Evolutionary conservation across 2,329 filamentous ascomycete species (phyloP).

Genomic region (Epicoccum nigrum): DNA sequence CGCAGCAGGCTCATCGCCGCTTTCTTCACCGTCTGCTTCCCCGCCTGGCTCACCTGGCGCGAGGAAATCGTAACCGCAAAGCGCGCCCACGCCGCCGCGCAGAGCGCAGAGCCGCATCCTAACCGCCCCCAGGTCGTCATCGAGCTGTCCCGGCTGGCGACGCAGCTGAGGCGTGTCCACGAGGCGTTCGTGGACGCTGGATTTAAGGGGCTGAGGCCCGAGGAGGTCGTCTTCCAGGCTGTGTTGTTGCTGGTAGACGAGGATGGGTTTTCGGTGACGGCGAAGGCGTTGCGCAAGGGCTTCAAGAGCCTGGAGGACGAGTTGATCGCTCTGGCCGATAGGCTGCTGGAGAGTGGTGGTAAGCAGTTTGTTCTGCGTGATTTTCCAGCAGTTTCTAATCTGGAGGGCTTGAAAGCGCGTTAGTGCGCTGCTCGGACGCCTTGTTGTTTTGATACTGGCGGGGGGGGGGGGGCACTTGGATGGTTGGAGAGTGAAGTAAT

Average conservation of each 20-base stretch:
- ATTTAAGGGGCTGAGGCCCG: not conserved
- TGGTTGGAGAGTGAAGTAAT: not conserved
- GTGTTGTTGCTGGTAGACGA: not conserved
- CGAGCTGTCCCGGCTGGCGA: conserved; percentile 7
- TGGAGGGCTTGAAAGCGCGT: not conserved
- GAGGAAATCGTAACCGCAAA: not conserved
- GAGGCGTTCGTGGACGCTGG: conserved; percentile 4
- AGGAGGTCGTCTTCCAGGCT: conserved; percentile 4
- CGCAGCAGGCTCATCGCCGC: not conserved
- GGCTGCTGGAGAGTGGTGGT: conserved; percentile 3
- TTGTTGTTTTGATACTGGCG: not conserved
- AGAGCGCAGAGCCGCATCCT: not conserved
- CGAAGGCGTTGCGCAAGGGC: not conserved
- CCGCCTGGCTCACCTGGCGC: conserved; percentile 7
- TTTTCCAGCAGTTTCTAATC: not conserved
- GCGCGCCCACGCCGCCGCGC: not conserved
- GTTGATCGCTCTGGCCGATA: not conserved
- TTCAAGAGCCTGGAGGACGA: conserved; percentile 7
- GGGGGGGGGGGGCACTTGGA: not conserved
- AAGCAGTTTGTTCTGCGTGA: not conserved
- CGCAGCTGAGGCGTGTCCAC: not conserved
- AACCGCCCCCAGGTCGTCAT: conserved; percentile 2
- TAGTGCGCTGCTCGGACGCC: not conserved
- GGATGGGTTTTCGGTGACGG: not conserved
- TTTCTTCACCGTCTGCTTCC: conserved; percentile 2